phyloP scores from a whole-genome alignment of 306 rosid species.

The Parietaria judaica region DNA sequence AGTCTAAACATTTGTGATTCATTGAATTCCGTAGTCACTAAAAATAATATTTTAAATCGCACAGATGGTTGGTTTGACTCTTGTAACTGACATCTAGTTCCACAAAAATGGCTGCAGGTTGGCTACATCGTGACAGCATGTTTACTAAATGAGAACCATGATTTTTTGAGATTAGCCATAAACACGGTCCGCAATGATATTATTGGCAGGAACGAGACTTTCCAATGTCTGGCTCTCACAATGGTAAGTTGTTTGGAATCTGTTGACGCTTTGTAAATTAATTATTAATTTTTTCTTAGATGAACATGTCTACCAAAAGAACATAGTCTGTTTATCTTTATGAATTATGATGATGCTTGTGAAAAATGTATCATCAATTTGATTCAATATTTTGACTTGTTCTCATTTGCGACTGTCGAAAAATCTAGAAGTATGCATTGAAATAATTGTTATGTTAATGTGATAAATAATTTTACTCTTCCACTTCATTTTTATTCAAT shows the following conservation, averaged over 20 bases:
- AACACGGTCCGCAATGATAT: conserved; percentile 96
- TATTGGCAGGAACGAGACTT: conserved; percentile 98
- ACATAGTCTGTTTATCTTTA: background rate
- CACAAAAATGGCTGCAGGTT: conserved; percentile 61
- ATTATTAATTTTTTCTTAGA: background rate
- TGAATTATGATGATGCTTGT: background rate
- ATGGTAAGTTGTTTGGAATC: conserved; percentile 59
- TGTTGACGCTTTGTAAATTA: conserved; percentile 13
- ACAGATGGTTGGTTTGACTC: background rate
- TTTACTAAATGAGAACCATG: conserved; percentile 99
- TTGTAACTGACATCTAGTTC: conserved; percentile 20
- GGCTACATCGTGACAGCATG: conserved; percentile 96
- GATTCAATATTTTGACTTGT: background rate
- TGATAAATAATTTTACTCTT: background rate
- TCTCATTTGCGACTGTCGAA: background rate
- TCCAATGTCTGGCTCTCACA: conserved; percentile 93
- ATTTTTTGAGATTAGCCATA: conserved; percentile 95
- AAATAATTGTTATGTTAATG: background rate
- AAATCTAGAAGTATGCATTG: conserved; percentile 5
- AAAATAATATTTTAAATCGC: no score
- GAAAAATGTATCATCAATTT: background rate
- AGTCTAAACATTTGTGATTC: no score
- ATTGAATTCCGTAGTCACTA: no score
- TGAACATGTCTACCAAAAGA: conserved; percentile 1
- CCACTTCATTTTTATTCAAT: conserved; percentile 8